Percentiles rank a stretch among this genome's conserved stretches.
Conservation (phyloP, 2,329 filamentous ascomycete species). For the Ophiostoma australiae region DNA sequence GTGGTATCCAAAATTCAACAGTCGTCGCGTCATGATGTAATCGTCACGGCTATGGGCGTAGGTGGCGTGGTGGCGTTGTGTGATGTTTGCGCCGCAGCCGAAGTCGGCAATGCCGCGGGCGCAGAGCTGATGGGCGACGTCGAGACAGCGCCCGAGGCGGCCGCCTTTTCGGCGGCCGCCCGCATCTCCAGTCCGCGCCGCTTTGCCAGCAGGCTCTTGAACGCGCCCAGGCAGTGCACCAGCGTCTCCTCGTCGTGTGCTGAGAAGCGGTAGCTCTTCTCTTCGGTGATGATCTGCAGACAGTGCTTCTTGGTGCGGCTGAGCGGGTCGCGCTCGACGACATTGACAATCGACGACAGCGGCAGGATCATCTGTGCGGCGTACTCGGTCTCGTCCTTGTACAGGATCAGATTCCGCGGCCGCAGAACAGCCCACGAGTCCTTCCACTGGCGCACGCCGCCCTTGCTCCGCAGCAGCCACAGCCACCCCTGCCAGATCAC, state of each 20-base stretch:
- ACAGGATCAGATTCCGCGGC: constrained; percentile 76
- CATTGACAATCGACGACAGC: constrained; percentile 74
- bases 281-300: constrained; percentile 88
- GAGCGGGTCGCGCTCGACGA: constrained; percentile 85
- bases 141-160: constrained; percentile 12
- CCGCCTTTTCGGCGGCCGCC: constrained; percentile 34
- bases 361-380: constrained; percentile 76
- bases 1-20: constrained; percentile 11
- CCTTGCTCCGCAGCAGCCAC: constrained; percentile 74
- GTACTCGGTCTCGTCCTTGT: constrained; percentile 91
- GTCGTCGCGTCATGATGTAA: constrained; percentile 19
- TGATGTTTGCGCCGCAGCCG: not conserved
- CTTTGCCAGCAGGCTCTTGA: constrained; percentile 79
- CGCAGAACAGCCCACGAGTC: constrained; percentile 88
- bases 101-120: not conserved
- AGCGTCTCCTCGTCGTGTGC: constrained; percentile 75
- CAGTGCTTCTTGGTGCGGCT: constrained; percentile 81
- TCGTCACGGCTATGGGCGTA: constrained; percentile 1
- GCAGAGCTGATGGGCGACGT: not conserved
- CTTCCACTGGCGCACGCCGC: constrained; percentile 88
- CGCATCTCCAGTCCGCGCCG: constrained; percentile 58
- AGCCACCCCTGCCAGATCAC: constrained; percentile 94
- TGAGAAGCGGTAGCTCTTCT: constrained; percentile 75
- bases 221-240: constrained; percentile 77
- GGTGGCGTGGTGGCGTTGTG: constrained; percentile 13